Conservation (phyloP, 768 basidiomycete genomes). For the Trametes elegans region DNA sequence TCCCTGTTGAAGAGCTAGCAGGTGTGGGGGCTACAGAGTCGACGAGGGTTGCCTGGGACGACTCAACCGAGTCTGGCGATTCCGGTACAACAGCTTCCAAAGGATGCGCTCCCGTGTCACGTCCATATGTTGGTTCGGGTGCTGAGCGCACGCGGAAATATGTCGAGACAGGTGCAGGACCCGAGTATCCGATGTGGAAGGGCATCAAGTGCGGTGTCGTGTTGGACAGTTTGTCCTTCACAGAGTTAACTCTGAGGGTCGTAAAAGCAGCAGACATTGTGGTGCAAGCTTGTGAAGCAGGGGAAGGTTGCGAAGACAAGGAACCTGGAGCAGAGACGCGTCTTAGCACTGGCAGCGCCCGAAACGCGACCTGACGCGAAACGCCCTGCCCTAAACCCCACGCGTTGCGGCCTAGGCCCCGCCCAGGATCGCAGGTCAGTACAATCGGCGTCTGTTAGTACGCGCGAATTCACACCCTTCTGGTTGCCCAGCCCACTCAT, state of each 20-base stretch:
- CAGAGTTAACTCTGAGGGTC: not conserved
- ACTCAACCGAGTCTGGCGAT: not conserved
- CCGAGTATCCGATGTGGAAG: conserved; percentile 71
- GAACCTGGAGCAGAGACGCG: not conserved
- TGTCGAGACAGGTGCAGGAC: conserved; percentile 69
- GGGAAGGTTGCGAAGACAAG: not conserved
- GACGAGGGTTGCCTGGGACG: conserved; percentile 15
- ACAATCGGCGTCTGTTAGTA: too few relatives aligned
- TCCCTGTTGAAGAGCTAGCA: too few relatives aligned
- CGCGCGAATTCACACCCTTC: too few relatives aligned
- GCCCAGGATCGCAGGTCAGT: too few relatives aligned
- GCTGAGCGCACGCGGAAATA: conserved; percentile 59
- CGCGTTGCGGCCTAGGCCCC: too few relatives aligned
- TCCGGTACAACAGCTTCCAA: conserved; percentile 1
- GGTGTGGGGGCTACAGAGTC: too few relatives aligned
- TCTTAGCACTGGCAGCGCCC: not conserved
- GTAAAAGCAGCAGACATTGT: not conserved
- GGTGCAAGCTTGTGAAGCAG: not conserved
- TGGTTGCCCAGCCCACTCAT: too few relatives aligned
- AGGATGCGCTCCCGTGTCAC: not conserved
- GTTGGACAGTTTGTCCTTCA: not conserved
- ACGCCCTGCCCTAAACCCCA: conserved; percentile 7
- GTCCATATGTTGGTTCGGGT: conserved; percentile 23
- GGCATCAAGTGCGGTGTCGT: conserved; percentile 73
- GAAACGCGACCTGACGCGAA: conserved; percentile 4